Conservation (phyloP, 768 basidiomycete species). For the Termitomyces sp. region DNA sequence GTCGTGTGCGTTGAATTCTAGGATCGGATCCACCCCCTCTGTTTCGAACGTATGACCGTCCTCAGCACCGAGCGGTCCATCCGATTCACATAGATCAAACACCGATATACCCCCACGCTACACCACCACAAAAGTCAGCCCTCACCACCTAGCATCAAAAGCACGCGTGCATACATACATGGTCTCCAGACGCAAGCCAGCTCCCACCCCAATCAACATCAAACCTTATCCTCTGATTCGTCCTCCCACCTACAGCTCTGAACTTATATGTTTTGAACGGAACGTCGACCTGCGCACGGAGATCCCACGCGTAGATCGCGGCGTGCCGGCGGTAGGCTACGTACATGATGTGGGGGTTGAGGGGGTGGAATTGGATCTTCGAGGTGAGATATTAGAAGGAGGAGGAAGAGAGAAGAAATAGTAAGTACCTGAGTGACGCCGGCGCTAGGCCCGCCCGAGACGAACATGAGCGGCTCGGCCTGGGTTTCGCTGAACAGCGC, state of each 20-base stretch:
- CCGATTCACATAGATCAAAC: constrained; percentile 43
- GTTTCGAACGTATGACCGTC: constrained; percentile 5
- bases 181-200: constrained; percentile 63
- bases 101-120: constrained; percentile 60
- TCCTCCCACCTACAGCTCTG: constrained; percentile 20
- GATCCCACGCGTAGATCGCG: constrained; percentile 73
- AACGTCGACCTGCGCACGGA: constrained; percentile 51
- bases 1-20: constrained; percentile 50
- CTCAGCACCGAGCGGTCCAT: constrained; percentile 7
- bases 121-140: too few relatives aligned
- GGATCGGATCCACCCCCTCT: constrained; percentile 20
- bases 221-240: constrained; percentile 80
- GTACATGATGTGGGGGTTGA: constrained; percentile 67
- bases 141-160: too few relatives aligned
- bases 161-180: constrained; percentile 39
- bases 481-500: constrained; percentile 64
- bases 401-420: not conserved
- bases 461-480: constrained; percentile 52
- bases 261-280: constrained; percentile 37
- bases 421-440: constrained; percentile 52
- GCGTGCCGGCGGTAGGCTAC: constrained; percentile 71
- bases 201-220: constrained; percentile 69
- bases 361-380: constrained; percentile 80
- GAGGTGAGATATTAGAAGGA: not conserved
- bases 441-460: constrained; percentile 52